Evolutionary conservation across 805 yeast species (phyloP), one percentile per base, ranked within the genome.

Genomic region (Metschnikowia arizonensis): DNA sequence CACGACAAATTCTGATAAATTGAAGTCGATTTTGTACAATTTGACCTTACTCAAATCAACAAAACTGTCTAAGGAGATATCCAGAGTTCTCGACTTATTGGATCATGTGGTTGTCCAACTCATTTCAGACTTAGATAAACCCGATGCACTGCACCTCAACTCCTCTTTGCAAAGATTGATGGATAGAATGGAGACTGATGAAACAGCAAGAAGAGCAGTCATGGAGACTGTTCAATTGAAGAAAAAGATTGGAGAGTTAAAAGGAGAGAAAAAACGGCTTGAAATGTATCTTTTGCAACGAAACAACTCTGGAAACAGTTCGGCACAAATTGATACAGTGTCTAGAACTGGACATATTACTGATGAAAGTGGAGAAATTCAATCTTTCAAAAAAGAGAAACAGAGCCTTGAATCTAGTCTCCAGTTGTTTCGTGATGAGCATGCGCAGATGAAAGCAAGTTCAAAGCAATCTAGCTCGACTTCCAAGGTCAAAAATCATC

Each of bases 101-200:
- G 69, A 68, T 24, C 56, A 63, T 1, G 61, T 69, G 2, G 48
- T 68, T 35, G 61, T 57, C 19, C 69, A 66, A 33, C 51, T 68
- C 5, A 49, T 63, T 21, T 53, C 62, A 3, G 66, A 62, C 28
- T 55, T 64, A 0, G 5, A 30, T 21, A 29, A 35, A 1, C 21
- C 21, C 11, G 34, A 39, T 21, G 28, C 33, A 6, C 35, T 39
- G 33, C 42, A 30, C 21, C 42, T 39, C 42, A 39, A 39, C 35
- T 39, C 42, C 40, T 54, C 69, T 1, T 60, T 71, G 14, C 72
- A 66, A 37, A 55, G 65, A 29, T 50, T 66, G 17, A 60, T 67
- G 59, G 70, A 68, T 43, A 54, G 66, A 29, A 45, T 65, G 45
- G 55, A 58, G 6, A 58, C 69, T 3, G 72, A 66, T 41, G 68